Evolutionary conservation across 257 asterid genomes (phyloP).

Genomic region (Eustoma russellianum): DNA sequence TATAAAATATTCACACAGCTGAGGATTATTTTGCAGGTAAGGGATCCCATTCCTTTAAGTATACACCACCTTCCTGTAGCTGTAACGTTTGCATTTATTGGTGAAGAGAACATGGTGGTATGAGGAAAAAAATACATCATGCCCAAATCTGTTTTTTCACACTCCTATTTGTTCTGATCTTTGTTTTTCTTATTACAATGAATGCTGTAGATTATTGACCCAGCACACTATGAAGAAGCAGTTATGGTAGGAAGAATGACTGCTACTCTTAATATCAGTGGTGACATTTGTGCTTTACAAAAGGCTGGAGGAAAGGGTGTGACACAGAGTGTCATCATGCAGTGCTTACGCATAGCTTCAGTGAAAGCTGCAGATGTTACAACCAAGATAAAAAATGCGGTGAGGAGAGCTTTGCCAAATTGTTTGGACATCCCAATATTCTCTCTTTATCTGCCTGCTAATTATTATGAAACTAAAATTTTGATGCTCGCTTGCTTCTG

Average conservation of each 20-base stretch:
- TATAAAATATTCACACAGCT: no score
- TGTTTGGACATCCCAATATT: not conserved
- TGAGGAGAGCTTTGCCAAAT: constrained; percentile 29
- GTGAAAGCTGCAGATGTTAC: constrained; percentile 85
- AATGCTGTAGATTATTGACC: constrained; percentile 66
- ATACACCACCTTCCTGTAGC: constrained; percentile 96
- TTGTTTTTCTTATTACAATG: not conserved
- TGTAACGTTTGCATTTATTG: constrained; percentile 80
- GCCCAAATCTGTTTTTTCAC: not conserved
- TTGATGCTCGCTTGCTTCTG: no score
- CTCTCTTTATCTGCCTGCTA: no score
- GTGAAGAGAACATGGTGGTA: constrained; percentile 66
- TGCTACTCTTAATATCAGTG: constrained; percentile 66
- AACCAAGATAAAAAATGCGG: constrained; percentile 68
- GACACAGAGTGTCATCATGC: constrained; percentile 79
- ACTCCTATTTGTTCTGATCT: not conserved
- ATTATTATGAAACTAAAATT: no score
- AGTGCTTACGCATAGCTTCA: constrained; percentile 90
- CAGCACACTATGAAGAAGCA: constrained; percentile 86
- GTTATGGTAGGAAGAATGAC: constrained; percentile 91
- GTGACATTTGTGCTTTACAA: constrained; percentile 86
- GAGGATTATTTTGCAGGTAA: constrained; percentile 47
- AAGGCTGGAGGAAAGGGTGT: constrained; percentile 92
- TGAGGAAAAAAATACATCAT: constrained; percentile 4
- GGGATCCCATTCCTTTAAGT: constrained; percentile 85